These are phyloP conservation scores for Metschnikowia anglica DNA, from an alignment of 805 yeast species.

Conservation along the genomic window DNA sequence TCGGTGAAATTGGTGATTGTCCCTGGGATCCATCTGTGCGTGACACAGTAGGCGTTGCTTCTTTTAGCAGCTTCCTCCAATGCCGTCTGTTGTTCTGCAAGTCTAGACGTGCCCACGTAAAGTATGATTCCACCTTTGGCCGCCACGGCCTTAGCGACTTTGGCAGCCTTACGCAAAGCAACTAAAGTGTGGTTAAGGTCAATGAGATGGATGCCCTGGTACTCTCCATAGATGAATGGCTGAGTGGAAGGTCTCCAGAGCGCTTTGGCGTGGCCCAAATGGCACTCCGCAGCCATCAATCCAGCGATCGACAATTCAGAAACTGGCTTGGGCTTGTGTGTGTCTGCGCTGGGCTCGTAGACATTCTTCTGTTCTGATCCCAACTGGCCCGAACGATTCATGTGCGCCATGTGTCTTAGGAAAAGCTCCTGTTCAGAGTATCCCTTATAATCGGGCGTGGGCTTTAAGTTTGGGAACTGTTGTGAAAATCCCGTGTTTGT, in stretches of 20 bases:
- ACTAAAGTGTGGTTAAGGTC: conserved; percentile 82
- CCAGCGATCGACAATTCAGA: conserved; percentile 63
- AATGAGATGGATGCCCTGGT: conserved; percentile 87
- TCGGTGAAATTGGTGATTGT: conserved; percentile 82
- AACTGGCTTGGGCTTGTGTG: conserved; percentile 55
- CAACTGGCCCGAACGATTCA: conserved; percentile 49
- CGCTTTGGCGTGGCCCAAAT: conserved; percentile 85
- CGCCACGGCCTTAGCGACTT: conserved; percentile 79
- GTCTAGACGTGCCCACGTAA: conserved; percentile 80
- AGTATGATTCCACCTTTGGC: conserved; percentile 81
- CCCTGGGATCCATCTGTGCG: conserved; percentile 92
- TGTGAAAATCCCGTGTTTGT: conserved; percentile 30
- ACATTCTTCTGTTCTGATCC: conserved; percentile 68
- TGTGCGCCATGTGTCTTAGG: conserved; percentile 68
- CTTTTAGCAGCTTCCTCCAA: conserved; percentile 79
- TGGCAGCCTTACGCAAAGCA: conserved; percentile 76
- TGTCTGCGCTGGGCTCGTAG: conserved; percentile 68
- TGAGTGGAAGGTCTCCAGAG: conserved; percentile 79
- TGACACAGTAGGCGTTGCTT: conserved; percentile 75
- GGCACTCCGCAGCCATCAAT: conserved; percentile 89
- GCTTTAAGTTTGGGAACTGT: conserved; percentile 61
- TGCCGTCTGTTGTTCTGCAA: conserved; percentile 61
- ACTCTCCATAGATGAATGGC: conserved; percentile 83
- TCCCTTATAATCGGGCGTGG: conserved; percentile 59
- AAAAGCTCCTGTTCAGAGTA: conserved; percentile 77